A percentile compares a stretch with the other conserved stretches of the same genome.
Evolutionary conservation across 768 basidiomycete genomes (phyloP).

Genomic region (Boletus reticulatus): DNA sequence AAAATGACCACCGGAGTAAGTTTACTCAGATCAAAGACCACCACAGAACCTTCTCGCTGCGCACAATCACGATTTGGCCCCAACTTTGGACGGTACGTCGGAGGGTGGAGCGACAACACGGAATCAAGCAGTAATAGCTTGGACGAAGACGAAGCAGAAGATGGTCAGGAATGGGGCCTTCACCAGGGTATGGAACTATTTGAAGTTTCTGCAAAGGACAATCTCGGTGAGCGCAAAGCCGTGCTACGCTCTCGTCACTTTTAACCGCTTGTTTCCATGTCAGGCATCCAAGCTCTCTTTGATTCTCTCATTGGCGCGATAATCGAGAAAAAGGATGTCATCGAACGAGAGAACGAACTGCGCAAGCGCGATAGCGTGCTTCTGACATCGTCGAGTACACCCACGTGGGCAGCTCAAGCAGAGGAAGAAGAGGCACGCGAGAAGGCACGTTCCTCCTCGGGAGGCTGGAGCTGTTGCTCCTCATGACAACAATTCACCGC

Average conservation of each 20-base stretch:
- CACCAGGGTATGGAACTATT: constrained; percentile 85
- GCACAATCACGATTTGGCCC: constrained; percentile 56
- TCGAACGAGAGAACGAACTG: constrained; percentile 78
- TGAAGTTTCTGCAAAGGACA: constrained; percentile 91
- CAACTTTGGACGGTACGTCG: constrained; percentile 49
- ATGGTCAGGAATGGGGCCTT: constrained; percentile 68
- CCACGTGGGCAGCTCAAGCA: constrained; percentile 77
- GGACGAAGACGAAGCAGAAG: constrained; percentile 58
- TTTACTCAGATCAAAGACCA: constrained; percentile 27
- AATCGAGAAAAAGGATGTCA: constrained; percentile 71
- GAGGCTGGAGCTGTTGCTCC: constrained; percentile 71
- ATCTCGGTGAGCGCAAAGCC: constrained; percentile 49
- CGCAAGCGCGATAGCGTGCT: constrained; percentile 84
- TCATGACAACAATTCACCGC: constrained; percentile 26
- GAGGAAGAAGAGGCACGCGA: constrained; percentile 74
- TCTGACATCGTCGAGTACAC: constrained; percentile 58
- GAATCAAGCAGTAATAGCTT: constrained; percentile 68
- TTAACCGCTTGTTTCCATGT: constrained; percentile 4
- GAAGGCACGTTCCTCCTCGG: constrained; percentile 44
- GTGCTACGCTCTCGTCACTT: constrained; percentile 1
- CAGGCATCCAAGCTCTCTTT: constrained; percentile 82
- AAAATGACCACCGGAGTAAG: constrained; percentile 44
- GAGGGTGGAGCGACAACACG: constrained; percentile 53
- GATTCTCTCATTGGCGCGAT: constrained; percentile 77
- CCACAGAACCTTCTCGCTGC: constrained; percentile 41